Evolutionary conservation across 2,329 filamentous ascomycete species (phyloP), one percentile per base, ranked within the genome.

Genomic region (Claviceps purpurea): DNA sequence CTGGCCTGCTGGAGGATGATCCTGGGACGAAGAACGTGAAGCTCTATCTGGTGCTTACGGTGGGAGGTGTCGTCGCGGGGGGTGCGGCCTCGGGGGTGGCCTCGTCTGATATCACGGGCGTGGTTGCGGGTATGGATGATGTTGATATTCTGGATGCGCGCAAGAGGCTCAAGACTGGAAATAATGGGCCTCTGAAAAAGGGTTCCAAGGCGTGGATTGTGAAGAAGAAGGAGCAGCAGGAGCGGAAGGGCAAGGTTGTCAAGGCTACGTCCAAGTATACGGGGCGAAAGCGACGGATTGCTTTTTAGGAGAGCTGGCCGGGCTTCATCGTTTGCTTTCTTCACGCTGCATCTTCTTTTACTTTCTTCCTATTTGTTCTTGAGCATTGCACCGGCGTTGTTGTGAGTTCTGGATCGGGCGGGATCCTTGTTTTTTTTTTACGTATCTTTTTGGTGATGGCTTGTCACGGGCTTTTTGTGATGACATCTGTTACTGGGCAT

Each of bases 11-110:
- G 47, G 91, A 97, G 68, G 93, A 98, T 68, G 91, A 97, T 65
- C 87, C 87, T 0, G 91, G 89, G 44, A 98, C 93, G 40, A 98
- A 98, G 76, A 96, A 90, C 64, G 82, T 85, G 59, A 98, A 98
- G 74, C 74, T 94, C n/a, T 98, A 98, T 66, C 75, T 98, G 2
- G 91, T 98, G 0, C 72, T 98, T 37, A 96, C 89, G 0, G 93
- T 95, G 1, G 93, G 91, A 4, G 30, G 30, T 34, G 30, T 34
- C 8, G 30, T 34, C 37, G 81, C 80, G 3, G 70, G 69, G 0
- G 70, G 69, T 0, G 8, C 68, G 0, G 64, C 71, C 0, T 70
- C 73, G 2, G 73, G 71, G 37, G 30, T 3, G 30, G 68, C 66
- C 45, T 77, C 78, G 1, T 85, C 86, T 8, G 90, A 95, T 64